Conservation (phyloP, 1,139 yeast species). For the Kluyveromyces sp. region DNA sequence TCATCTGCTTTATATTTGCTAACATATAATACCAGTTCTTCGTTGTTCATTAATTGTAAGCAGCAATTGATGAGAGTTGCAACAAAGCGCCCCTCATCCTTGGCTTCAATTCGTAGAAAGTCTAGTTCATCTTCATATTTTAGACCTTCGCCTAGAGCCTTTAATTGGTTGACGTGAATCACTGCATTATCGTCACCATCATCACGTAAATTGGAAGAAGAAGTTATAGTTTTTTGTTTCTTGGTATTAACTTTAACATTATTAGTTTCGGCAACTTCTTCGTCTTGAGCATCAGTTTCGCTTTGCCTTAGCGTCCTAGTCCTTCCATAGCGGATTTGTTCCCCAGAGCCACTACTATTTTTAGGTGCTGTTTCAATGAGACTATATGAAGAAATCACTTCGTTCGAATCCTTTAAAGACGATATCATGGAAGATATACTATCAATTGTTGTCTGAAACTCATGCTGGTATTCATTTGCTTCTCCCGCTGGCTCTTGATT, state of each 20-base stretch:
- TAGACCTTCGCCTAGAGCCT: slow-evolving; percentile 22
- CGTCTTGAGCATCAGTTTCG: slow-evolving; percentile 5
- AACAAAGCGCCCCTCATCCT: slow-evolving; percentile 6
- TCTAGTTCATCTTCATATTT: slow-evolving; percentile 28
- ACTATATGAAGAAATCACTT: slow-evolving; percentile 1
- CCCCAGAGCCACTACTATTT: neutral
- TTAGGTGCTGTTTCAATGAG: neutral
- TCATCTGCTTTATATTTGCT: slow-evolving; percentile 14
- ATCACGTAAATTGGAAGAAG: neutral
- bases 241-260: slow-evolving; percentile 5
- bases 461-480: slow-evolving; percentile 1
- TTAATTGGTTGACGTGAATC: slow-evolving; percentile 22
- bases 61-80: slow-evolving; percentile 19
- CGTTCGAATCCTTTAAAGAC: slow-evolving; percentile 5
- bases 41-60: slow-evolving; percentile 15
- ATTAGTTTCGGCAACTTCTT: slow-evolving; percentile 5
- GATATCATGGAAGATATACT: slow-evolving; percentile 8
- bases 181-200: slow-evolving; percentile 5
- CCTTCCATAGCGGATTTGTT: slow-evolving; percentile 19
- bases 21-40: slow-evolving; percentile 13
- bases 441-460: slow-evolving; percentile 8
- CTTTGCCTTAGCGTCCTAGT: slow-evolving; percentile 21
- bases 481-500: neutral
- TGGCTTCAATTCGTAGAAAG: slow-evolving; percentile 8
- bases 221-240: too few species aligned